Conservation (phyloP, 2,329 filamentous ascomycete species). For the Pyrenochaeta sp. region DNA sequence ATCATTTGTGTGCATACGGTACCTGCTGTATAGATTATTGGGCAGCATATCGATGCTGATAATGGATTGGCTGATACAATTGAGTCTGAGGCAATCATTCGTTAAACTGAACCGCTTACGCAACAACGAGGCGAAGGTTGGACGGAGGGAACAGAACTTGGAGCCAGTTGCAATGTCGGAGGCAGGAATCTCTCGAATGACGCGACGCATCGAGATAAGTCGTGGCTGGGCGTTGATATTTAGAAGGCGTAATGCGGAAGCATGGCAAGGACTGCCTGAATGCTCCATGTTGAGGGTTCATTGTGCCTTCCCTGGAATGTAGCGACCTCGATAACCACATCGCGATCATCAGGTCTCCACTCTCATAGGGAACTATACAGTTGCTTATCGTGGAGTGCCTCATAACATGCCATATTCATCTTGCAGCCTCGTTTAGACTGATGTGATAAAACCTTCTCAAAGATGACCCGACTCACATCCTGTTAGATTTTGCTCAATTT, state of each 20-base stretch:
- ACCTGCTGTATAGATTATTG: slow-evolving; percentile 40
- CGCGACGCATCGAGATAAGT: not conserved
- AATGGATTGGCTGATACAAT: not conserved
- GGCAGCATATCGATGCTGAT: slow-evolving; percentile 4
- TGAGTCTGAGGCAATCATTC: not conserved
- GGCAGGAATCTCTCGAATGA: too few relatives aligned
- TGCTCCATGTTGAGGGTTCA: not conserved
- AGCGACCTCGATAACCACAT: not conserved
- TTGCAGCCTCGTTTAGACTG: not conserved
- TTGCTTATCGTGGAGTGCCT: too few relatives aligned
- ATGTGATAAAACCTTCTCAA: not conserved
- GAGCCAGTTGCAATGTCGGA: too few relatives aligned
- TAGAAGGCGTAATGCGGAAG: not conserved
- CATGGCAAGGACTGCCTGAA: not conserved
- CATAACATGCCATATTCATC: not conserved
- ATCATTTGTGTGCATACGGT: slow-evolving; percentile 55
- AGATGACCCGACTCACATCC: not conserved
- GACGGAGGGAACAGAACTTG: too few relatives aligned
- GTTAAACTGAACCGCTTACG: too few relatives aligned
- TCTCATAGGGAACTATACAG: too few relatives aligned
- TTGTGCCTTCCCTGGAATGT: not conserved
- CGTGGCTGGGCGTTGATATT: not conserved
- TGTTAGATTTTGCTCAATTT: not conserved
- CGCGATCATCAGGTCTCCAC: too few relatives aligned
- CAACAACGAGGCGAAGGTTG: too few relatives aligned